These are phyloP conservation scores for Sungouiozyma intestinalis DNA, from an alignment of 805 yeast genomes.

Conservation along the genomic window DNA sequence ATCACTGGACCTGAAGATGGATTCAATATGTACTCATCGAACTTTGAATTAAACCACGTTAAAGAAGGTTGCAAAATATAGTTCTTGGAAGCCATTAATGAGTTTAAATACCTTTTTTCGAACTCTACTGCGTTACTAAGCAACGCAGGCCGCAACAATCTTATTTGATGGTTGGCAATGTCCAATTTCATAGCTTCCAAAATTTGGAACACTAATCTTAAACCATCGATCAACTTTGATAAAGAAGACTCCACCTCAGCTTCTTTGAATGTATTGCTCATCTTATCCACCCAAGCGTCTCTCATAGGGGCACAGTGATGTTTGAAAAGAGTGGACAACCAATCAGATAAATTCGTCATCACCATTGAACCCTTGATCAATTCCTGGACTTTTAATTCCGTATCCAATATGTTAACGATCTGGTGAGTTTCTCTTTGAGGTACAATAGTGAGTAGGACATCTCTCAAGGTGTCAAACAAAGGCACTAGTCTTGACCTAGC, in stretches of 20 bases:
- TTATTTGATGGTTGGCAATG: constrained; percentile 88
- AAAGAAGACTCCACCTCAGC: constrained; percentile 37
- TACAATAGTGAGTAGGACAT: constrained; percentile 60
- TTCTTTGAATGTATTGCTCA: constrained; percentile 47
- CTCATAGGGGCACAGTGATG: constrained; percentile 95
- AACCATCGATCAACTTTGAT: constrained; percentile 55
- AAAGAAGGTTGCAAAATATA: constrained; percentile 49
- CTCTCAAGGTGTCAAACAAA: constrained; percentile 67
- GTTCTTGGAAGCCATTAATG: constrained; percentile 38
- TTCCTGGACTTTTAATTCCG: constrained; percentile 68
- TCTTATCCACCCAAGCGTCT: constrained; percentile 78
- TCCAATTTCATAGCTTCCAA: constrained; percentile 92
- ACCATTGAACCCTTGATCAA: constrained; percentile 52
- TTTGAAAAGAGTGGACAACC: constrained; percentile 72
- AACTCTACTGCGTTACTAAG: constrained; percentile 82
- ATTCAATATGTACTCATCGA: constrained; percentile 13
- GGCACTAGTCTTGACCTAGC: constrained; percentile 46
- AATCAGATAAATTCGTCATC: constrained; percentile 56
- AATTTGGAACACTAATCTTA: constrained; percentile 68
- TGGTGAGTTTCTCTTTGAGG: constrained; percentile 65
- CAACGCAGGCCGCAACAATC: constrained; percentile 72
- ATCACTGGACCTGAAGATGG: constrained; percentile 1
- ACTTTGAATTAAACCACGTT: constrained; percentile 47
- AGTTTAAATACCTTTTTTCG: constrained; percentile 69
- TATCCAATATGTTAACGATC: constrained; percentile 65